Percentiles rank a stretch among this genome's conserved stretches.
phyloP scores from a whole-genome alignment of 495 filamentous ascomycete genomes.

The Trichoderma gamsii region DNA sequence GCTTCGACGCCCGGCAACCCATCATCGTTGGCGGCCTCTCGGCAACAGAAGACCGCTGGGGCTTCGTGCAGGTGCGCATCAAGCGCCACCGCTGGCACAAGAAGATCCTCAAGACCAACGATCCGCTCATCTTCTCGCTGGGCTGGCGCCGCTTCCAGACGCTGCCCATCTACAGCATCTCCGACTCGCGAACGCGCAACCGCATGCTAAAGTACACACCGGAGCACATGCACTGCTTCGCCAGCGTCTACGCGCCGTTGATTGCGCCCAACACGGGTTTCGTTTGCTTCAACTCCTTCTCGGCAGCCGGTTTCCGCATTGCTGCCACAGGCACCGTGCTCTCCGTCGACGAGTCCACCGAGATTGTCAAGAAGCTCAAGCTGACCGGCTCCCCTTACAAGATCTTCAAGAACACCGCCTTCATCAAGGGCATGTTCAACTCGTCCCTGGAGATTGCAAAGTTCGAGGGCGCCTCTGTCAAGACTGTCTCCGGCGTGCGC shows the following conservation, averaged over 20 bases:
- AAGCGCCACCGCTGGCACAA: slow-evolving; percentile 98
- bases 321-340: slow-evolving; percentile 90
- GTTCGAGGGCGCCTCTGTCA: slow-evolving; percentile 92
- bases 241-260: slow-evolving; percentile 88
- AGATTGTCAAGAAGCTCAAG: slow-evolving; percentile 99
- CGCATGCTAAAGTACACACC: slow-evolving; percentile 93
- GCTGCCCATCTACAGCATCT: slow-evolving; percentile 88
- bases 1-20: slow-evolving; percentile 78
- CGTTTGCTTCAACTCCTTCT: slow-evolving; percentile 86
- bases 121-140: slow-evolving; percentile 92
- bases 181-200: slow-evolving; percentile 85
- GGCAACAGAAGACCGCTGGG: slow-evolving; percentile 89
- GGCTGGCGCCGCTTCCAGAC: slow-evolving; percentile 97
- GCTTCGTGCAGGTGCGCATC: slow-evolving; percentile 90
- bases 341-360: slow-evolving; percentile 84
- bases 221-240: slow-evolving; percentile 98
- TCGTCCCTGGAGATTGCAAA: slow-evolving; percentile 89
- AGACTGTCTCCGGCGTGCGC: slow-evolving; percentile 89
- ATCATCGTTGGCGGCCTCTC: slow-evolving; percentile 85
- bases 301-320: slow-evolving; percentile 84
- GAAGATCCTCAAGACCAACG: slow-evolving; percentile 95
- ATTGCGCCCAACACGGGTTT: slow-evolving; percentile 95
- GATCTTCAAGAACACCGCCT: slow-evolving; percentile 98
- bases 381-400: slow-evolving; percentile 87
- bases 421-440: slow-evolving; percentile 98